A percentile compares a stretch with the other conserved stretches of the same genome.
Evolutionary conservation across 2,329 filamentous ascomycete genomes (phyloP).

Genomic region (Aspergillus brunneoviolaceus): DNA sequence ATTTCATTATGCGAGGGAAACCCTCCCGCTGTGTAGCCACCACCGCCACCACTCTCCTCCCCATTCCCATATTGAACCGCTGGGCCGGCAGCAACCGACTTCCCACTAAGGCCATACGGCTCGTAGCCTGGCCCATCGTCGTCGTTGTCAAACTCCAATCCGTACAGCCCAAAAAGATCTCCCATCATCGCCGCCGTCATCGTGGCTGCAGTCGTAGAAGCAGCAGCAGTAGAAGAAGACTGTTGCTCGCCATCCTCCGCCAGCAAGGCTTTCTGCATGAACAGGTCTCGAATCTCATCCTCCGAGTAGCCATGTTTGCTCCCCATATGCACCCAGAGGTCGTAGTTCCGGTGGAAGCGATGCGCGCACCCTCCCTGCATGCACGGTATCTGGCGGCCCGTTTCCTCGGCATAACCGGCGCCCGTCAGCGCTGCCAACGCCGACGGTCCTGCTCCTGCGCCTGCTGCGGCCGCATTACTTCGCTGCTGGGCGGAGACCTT

Average conservation of each 20-base stretch:
- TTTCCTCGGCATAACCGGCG: conserved; percentile 53
- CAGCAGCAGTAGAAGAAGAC: neutral
- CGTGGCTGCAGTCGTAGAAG: too few relatives aligned
- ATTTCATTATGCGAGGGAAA: conserved; percentile 22
- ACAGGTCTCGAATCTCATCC: conserved; percentile 42
- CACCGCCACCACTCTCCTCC: neutral
- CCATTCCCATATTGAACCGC: neutral
- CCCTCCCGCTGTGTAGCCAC: neutral
- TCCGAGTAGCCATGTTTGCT: conserved; percentile 42
- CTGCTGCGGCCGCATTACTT: neutral
- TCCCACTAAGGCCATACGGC: conserved; percentile 11
- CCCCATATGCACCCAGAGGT: conserved; percentile 58
- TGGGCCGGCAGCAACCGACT: neutral
- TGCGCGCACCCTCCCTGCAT: conserved; percentile 51
- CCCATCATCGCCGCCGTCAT: conserved; percentile 13
- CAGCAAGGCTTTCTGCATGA: conserved; percentile 41
- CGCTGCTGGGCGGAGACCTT: conserved; percentile 18
- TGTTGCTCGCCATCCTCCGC: conserved; percentile 25
- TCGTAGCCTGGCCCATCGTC: conserved; percentile 16
- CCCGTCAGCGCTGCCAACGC: conserved; percentile 55
- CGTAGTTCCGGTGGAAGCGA: conserved; percentile 58
- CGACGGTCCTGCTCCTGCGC: conserved; percentile 24
- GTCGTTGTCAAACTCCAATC: conserved; percentile 34
- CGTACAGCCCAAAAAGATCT: conserved; percentile 38
- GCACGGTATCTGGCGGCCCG: conserved; percentile 53